Conservation (phyloP, 139 green algal species). For the Parachlorella kessleri region DNA sequence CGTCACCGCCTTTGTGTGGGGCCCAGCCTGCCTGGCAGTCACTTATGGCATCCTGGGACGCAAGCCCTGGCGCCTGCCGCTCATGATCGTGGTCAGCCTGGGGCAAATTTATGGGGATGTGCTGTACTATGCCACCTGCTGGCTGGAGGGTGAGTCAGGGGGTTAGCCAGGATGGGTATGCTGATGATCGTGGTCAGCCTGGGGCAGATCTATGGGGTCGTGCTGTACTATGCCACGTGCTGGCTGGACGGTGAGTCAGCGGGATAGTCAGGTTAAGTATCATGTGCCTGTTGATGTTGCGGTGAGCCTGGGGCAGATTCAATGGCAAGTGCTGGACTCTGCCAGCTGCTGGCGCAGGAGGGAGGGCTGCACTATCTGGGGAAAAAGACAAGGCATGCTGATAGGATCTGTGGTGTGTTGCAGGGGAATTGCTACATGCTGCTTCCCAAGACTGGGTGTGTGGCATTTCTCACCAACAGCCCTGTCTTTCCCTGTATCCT, state of each 20-base stretch:
- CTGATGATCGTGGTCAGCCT: constrained; percentile 75
- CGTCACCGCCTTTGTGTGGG: constrained; percentile 81
- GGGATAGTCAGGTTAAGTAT: too few species aligned
- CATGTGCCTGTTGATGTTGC: constrained; percentile 73
- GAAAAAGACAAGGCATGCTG: too few species aligned
- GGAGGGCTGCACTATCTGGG: too few species aligned
- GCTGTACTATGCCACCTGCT: constrained; percentile 85
- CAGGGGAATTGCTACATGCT: too few species aligned
- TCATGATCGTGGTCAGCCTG: constrained; percentile 77
- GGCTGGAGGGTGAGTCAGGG: constrained; percentile 59
- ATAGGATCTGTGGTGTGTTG: too few species aligned
- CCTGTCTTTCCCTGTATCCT: too few species aligned
- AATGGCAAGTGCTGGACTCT: constrained; percentile 92
- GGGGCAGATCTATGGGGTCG: constrained; percentile 89
- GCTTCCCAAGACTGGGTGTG: too few species aligned
- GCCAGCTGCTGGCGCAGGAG: constrained; percentile 67
- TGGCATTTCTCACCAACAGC: too few species aligned
- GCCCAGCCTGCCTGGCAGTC: constrained; percentile 73
- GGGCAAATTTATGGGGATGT: constrained; percentile 91
- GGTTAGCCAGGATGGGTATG: too few species aligned
- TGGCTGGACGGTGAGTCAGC: constrained; percentile 62
- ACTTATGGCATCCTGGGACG: constrained; percentile 73
- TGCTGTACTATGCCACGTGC: constrained; percentile 88
- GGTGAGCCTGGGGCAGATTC: constrained; percentile 86
- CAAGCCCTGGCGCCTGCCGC: constrained; percentile 62